Base-by-base conservation (phyloP, 176 grass and related monocot genomes). In the Paspalum vaginatum region DNA sequence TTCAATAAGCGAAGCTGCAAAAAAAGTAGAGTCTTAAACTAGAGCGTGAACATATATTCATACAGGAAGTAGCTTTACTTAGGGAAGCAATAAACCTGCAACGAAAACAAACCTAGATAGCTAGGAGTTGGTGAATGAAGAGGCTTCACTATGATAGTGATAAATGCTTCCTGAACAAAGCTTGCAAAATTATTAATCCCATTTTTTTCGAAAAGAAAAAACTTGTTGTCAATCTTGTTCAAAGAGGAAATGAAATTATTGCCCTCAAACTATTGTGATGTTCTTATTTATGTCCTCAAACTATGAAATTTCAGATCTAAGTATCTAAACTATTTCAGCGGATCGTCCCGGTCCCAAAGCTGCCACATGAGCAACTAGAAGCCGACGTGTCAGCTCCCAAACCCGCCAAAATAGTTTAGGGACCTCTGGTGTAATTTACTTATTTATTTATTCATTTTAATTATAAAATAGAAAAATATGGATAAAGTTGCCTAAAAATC, bases 1-100 rank as follows among this genome's bases (percentile, higher is more conserved):
- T 87, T 87, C 78, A 98, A 77, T 87, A 98, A 77, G 51, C 95
- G 88, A 85, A 93, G 89, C 95, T 98, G 83, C 63, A 84, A 79
- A 72, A 53, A 84, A 53, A 40, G 67, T 46, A 63, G 56, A 56
- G 26, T 39, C 47, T 57, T 79, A 27, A 73, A 37, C 18, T 71
- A 6, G 53, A 55, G 69, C 8, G 25, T 43, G 76, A 65, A 70
- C 6, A 50, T 44, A 84, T 22, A 44, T 76, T 65, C 72, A 78
- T 68, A 48, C 72, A 60, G 68, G 27, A 75, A 70, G 37, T 44
- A 60, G 8, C 24, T 48, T 8, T 69, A 22, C 61, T 49, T 70
- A 47, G 27, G 27, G 7, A 58, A 78, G 47, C 13, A 63, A 49
- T 7, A 48, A 65, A 47, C 4, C 40, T 68, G 51, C 43, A 62